phyloP scores from a whole-genome alignment of 305 asterid genomes.

The Vinca major region DNA sequence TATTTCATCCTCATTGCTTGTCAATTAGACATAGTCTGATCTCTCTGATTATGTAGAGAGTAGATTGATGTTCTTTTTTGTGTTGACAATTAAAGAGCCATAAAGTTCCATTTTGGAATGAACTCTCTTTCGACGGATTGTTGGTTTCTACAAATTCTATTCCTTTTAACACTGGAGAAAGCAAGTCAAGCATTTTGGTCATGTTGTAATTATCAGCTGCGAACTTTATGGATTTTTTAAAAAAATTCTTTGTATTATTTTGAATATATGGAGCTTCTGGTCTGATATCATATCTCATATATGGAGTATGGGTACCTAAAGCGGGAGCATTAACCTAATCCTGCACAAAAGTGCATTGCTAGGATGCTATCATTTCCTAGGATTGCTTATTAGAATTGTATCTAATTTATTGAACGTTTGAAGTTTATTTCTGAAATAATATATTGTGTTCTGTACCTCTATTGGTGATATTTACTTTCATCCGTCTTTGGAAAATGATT shows the following conservation, averaged over 20 bases:
- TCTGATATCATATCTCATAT: neutral
- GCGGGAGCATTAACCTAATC: neutral
- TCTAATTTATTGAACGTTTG: neutral
- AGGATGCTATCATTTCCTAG: neutral
- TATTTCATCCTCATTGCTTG: constrained; percentile 1
- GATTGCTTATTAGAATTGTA: neutral
- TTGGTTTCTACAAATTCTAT: neutral
- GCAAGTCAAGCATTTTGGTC: neutral
- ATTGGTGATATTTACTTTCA: constrained; percentile 2
- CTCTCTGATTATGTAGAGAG: neutral
- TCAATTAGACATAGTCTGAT: neutral
- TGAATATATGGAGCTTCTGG: neutral
- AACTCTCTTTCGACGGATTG: neutral
- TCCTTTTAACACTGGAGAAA: neutral
- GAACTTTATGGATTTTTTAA: neutral
- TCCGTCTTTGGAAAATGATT: constrained; percentile 22
- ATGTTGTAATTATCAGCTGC: too few relatives aligned
- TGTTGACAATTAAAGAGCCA: neutral
- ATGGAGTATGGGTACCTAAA: neutral
- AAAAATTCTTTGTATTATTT: neutral
- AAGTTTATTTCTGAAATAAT: neutral
- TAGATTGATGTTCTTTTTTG: neutral
- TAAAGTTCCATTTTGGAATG: neutral
- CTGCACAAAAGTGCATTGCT: neutral
- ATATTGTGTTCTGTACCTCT: neutral